These are phyloP conservation scores for Myrmaecium sp. DNA, from an alignment of 2,329 filamentous ascomycete genomes.

Conservation along the genomic window DNA sequence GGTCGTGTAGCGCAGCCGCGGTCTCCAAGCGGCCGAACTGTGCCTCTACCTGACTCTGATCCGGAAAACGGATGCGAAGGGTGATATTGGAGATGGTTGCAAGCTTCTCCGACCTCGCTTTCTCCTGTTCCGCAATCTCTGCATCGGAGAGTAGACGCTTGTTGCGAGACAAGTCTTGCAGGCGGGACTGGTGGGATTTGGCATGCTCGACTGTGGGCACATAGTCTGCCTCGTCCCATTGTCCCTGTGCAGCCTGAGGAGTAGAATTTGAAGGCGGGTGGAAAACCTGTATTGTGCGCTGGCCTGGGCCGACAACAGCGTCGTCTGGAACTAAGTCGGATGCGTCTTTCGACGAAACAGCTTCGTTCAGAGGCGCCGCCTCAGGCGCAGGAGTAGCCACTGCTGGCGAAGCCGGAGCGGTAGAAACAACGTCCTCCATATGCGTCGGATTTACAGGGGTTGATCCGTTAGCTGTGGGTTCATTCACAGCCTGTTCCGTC, in stretches of 20 bases:
- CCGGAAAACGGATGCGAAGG: slow-evolving; percentile 74
- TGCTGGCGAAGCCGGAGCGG: slow-evolving; percentile 10
- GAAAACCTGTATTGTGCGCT: slow-evolving; percentile 52
- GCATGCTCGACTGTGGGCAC: slow-evolving; percentile 59
- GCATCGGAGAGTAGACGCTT: slow-evolving; percentile 65
- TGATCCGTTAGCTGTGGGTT: no score
- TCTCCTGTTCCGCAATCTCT: slow-evolving; percentile 56
- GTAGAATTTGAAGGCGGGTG: slow-evolving; percentile 57
- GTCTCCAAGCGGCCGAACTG: slow-evolving; percentile 53
- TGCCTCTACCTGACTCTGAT: slow-evolving; percentile 62
- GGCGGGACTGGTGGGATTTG: slow-evolving; percentile 53
- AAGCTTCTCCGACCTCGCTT: slow-evolving; percentile 47
- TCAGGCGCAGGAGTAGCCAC: slow-evolving; percentile 9
- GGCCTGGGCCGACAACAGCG: slow-evolving; percentile 9
- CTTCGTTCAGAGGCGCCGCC: slow-evolving; percentile 8
- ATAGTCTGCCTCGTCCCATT: slow-evolving; percentile 59
- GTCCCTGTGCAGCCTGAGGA: slow-evolving; percentile 54
- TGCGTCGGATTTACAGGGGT: no score
- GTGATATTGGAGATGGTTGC: slow-evolving; percentile 47
- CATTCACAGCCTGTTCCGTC: slow-evolving; percentile 10
- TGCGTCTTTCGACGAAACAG: slow-evolving; percentile 5
- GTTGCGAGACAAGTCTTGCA: slow-evolving; percentile 49
- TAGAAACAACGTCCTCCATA: slow-evolving; percentile 4
- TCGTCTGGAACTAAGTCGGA: slow-evolving; percentile 7
- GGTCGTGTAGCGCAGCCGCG: slow-evolving; percentile 53